Conservation (phyloP, 2,329 filamentous ascomycete species). For the Tolypocladium endophyticum region DNA sequence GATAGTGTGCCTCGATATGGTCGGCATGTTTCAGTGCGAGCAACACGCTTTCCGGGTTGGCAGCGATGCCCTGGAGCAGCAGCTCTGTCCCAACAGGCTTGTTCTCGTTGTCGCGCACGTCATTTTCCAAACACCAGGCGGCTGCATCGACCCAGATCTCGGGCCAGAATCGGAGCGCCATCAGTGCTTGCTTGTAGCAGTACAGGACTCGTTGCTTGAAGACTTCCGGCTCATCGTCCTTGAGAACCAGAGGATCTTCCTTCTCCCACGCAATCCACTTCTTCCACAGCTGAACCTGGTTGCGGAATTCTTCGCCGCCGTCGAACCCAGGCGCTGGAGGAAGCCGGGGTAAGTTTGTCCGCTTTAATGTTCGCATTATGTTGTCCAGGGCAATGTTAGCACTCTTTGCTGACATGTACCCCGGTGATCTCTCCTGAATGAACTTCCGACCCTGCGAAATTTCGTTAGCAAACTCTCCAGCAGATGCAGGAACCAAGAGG, state of each 20-base stretch:
- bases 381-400: constrained; percentile 87
- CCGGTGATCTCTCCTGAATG: constrained; percentile 81
- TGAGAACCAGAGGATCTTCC: constrained; percentile 78
- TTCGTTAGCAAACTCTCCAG: constrained; percentile 6
- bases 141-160: constrained; percentile 94
- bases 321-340: constrained; percentile 80
- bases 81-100: constrained; percentile 60
- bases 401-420: constrained; percentile 92
- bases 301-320: constrained; percentile 71
- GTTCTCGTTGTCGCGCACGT: constrained; percentile 49
- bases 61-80: constrained; percentile 68
- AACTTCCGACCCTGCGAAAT: constrained; percentile 73
- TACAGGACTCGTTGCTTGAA: constrained; percentile 77
- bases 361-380: constrained; percentile 64
- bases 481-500: constrained; percentile 1
- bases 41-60: constrained; percentile 89
- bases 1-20: constrained; percentile 68
- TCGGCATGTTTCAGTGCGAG: constrained; percentile 85
- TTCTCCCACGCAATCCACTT: constrained; percentile 95
- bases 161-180: constrained; percentile 89
- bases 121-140: constrained; percentile 81
- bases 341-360: constrained; percentile 68
- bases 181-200: constrained; percentile 86
- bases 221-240: constrained; percentile 64
- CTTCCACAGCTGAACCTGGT: constrained; percentile 84